These are phyloP conservation scores for Apiotrichum laibachii DNA, from an alignment of 1,284 basidiomycete species.

Conservation along the genomic window DNA sequence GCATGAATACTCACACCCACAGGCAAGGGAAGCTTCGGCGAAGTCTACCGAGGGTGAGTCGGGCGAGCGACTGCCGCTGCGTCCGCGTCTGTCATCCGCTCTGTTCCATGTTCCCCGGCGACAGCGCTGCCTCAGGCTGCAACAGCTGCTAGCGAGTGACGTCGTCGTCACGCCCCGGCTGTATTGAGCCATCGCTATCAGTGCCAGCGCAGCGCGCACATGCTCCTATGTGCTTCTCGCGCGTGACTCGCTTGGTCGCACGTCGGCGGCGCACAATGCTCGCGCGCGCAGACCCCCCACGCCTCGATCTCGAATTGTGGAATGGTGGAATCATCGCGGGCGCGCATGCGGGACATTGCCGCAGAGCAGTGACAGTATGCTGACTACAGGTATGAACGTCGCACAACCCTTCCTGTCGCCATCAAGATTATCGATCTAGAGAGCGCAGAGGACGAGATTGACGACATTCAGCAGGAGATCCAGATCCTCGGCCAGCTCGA, in stretches of 20 bases:
- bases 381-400: slow-evolving; percentile 73
- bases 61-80: not conserved
- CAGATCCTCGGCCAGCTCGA: slow-evolving; percentile 97
- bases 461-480: slow-evolving; percentile 99
- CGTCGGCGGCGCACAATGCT: no score
- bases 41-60: slow-evolving; percentile 89
- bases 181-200: no score
- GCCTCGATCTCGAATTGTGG: no score
- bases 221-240: no score
- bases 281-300: no score
- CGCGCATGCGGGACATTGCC: not conserved
- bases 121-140: no score
- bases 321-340: no score
- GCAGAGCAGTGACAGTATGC: not conserved
- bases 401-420: slow-evolving; percentile 87
- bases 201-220: no score
- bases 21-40: slow-evolving; percentile 96
- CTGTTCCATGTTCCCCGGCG: not conserved
- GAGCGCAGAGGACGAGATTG: slow-evolving; percentile 98
- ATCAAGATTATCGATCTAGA: slow-evolving; percentile 99
- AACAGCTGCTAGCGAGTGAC: no score
- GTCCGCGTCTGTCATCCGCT: not conserved
- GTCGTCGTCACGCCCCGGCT: no score
- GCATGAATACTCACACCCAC: slow-evolving; percentile 6
- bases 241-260: no score